Percentiles rank a stretch among this genome's conserved stretches.
Conservation (phyloP, 768 basidiomycete genomes). For the Macrolepiota fuliginosa region DNA sequence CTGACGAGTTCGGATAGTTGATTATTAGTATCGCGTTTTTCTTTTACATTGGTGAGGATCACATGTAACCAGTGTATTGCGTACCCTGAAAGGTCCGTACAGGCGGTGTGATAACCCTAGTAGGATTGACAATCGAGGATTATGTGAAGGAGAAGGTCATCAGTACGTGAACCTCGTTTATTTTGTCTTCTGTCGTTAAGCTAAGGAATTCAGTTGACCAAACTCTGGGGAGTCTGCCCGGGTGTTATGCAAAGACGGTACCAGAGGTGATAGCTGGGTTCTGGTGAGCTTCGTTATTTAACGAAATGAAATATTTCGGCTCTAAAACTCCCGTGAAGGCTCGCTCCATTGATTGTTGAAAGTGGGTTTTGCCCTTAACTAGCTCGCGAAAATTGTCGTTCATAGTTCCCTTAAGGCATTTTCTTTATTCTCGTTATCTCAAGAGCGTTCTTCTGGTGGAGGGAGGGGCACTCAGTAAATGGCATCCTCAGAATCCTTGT, state of each 20-base stretch:
- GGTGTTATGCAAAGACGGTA: constrained; percentile 27
- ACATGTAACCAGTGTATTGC: background rate
- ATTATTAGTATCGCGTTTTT: constrained; percentile 18
- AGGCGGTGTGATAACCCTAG: constrained; percentile 24
- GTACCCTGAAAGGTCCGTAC: background rate
- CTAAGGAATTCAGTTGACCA: constrained; percentile 17
- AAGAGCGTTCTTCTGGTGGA: constrained; percentile 24
- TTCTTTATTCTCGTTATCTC: constrained; percentile 24
- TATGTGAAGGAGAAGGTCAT: constrained; percentile 24
- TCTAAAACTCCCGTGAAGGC: constrained; percentile 15
- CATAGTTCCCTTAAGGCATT: constrained; percentile 14
- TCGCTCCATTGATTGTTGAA: constrained; percentile 26
- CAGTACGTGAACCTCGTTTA: constrained; percentile 16
- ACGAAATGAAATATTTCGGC: background rate
- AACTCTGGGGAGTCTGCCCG: constrained; percentile 20
- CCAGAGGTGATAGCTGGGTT: constrained; percentile 26
- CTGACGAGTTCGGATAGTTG: constrained; percentile 7
- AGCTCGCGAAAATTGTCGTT: background rate
- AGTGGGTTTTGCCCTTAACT: constrained; percentile 13
- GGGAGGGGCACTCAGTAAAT: constrained; percentile 21
- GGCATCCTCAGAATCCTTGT: constrained; percentile 23
- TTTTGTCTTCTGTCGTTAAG: background rate
- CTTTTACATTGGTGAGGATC: constrained; percentile 23
- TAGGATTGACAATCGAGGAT: constrained; percentile 23
- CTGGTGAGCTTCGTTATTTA: constrained; percentile 18